Base-by-base conservation (phyloP, 345 rosid species). In the Linum trigynum region DNA sequence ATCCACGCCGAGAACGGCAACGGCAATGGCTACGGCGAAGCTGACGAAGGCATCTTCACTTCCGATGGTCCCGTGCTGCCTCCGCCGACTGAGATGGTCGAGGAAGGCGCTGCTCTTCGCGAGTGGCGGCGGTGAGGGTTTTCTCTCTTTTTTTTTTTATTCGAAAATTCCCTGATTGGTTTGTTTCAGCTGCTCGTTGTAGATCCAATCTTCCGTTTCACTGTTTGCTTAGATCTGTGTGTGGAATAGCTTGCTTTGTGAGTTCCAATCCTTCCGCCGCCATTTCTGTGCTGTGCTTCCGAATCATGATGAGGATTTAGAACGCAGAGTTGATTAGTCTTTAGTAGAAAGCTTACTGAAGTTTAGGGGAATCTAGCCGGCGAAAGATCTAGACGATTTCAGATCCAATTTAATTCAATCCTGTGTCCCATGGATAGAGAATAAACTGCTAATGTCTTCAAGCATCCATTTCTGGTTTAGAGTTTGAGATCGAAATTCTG, bases 101-200 rank as follows among this genome's bases (percentile, higher is more conserved):
- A 87, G 71, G 87, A 83, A 76, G 91, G 90, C 11, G 74, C 59
- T 55, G 85, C 82, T 57, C 82, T 87, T 55, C 88, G 88, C 39
- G 91, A 87, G 71, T 87, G 95, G 95, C 85, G 95, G 39, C 87
- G 88, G 95, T 87, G 59, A 85, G 89, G 32, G 9, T 12, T 15
- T 48, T 62, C 64, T 50, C 45, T 57, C 56, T 59, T 38, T 10
- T 0, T 1, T 59, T 59, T 38, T 10, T 0, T 1, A 12, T 7
- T 38, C 48, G 59, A 23, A 23, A 23, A 23, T 23, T 23, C 32
- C 1, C 37, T 38, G 40, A 67, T 2, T 23, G 32, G 32, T 67
- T 16, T 14, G 35, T 16, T 59, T 16, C 70, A 38, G 32, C 39
- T 17, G 60, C 39, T 62, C n/a, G 63, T 7, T 64, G 32, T 73